Base-by-base conservation (phyloP, 192 early-diverging fungal genomes). In the Backusella tarrabulga region DNA sequence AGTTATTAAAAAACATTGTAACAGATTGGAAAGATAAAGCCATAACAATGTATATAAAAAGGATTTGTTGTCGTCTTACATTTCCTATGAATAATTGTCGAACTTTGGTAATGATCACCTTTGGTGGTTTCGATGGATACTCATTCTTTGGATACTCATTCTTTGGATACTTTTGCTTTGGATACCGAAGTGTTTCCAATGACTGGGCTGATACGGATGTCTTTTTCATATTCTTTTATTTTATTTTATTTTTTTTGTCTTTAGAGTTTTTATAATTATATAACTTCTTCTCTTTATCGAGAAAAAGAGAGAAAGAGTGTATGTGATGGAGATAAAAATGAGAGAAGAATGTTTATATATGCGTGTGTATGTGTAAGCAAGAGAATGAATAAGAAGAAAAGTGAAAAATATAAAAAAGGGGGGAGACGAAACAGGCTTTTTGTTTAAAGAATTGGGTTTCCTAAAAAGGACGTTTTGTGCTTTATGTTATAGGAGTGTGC, bases 61-160 rank as follows among this genome's bases (percentile, higher is more conserved):
- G 21, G 38, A 3, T 7, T n/a, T 56, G 2, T 23, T 41, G 41
- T 66, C 40, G 23, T 35, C 88, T 78, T 83, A 93, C 92, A 78
- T 93, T 93, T 68, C 90, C 91, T 68, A 92, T 84, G 79, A 92
- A 91, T 11, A 93, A 79, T 68, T 91, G 90, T 71, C 88, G 73
- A 36, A 52, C 76, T 34, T 76, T 63, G 21, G 56, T 63, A 29
- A 23, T 29, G 21, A 63, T 14, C 23, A 63, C 23, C 56, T 63
- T 63, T 63, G 9, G 56, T 29, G 56, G 23, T 11, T 63, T 26
- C 7, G 56, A 29, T 63, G 56, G 7, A 63, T 63, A 63, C 4
- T 63, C 56, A 63, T 63, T 63, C 26, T 29, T 63, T 29, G 56
- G 4, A 63, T 63, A 26, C 12, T 29, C 56, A 63, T 63, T 63